Base-by-base conservation (phyloP, 2,329 filamentous ascomycete genomes). In the Davidsoniella neocaledoniae region DNA sequence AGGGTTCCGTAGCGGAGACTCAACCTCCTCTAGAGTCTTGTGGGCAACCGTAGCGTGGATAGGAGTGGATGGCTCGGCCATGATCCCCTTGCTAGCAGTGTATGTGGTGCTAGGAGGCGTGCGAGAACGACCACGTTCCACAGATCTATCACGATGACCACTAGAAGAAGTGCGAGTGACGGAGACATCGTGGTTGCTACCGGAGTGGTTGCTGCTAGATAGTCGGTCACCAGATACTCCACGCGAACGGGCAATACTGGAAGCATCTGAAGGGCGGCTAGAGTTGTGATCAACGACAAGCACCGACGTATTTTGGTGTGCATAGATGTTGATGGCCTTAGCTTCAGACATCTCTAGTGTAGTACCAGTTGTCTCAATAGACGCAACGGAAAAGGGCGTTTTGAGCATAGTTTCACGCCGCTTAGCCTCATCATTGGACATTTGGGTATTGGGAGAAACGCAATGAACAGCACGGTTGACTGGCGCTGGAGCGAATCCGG, bases 301-400 rank as follows among this genome's bases (percentile, higher is more conserved):
- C 9, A 81, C 63, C 4, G 77, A 81, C 44, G 71, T 77, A 56
- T 80, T 81, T 56, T 81, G 76, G 55, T 81, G 77, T 17, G 73
- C 70, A 55, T 73, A 79, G 56, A 81, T 76, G 53, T 69, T 76
- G 50, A 81, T 69, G 38, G 74, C 75, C 58, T 73, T 63, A 33
- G 77, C 77, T 62, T 81, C 76, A 1, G 76, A 77, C 39, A 81
- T 71, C 55, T 79, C 77, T 3, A 69, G 67, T 2, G 73, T 77
- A n/a, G 77, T 79, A 33, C 68, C 72, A 37, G 66, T 73, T n/a
- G 75, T 77, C 49, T 79, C 77, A 44, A 79, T 68, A 0, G 77
- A 81, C 0, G 68, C 66, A 51, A 75, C 64, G 1, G 77, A 81
- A 56, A 81, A 80, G 3, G 77, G 77, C 0, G 77, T 53, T 38